A percentile compares a stretch with the other conserved stretches of the same genome.
Evolutionary conservation across 2,329 filamentous ascomycete species (phyloP).

Genomic region (Trichophyton schoenleinii): DNA sequence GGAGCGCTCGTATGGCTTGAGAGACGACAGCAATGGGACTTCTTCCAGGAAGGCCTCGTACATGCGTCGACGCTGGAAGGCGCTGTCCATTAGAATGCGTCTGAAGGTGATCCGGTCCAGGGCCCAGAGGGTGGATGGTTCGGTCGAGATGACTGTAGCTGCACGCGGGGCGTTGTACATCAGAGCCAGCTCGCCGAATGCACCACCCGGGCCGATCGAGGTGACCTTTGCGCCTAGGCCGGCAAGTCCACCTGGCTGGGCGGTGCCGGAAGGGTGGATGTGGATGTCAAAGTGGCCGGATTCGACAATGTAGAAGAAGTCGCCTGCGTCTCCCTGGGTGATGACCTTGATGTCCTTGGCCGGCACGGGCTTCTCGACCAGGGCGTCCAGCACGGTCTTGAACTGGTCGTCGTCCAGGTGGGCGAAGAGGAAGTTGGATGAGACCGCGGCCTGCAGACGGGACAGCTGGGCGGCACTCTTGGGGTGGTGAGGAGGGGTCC

Average conservation of each 20-base stretch:
- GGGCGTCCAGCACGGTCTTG: constrained; percentile 70
- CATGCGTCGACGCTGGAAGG: constrained; percentile 88
- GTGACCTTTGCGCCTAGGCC: constrained; percentile 75
- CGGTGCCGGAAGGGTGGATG: constrained; percentile 63
- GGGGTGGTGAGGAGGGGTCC: constrained; percentile 71
- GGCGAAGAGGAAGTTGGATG: constrained; percentile 84
- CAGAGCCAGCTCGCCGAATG: constrained; percentile 88
- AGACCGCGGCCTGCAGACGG: constrained; percentile 68
- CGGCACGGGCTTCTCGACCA: constrained; percentile 91
- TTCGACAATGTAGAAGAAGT: constrained; percentile 97
- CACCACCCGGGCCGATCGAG: constrained; percentile 73
- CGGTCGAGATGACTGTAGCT: constrained; percentile 78
- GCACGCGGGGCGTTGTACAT: constrained; percentile 98
- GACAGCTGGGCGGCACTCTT: constrained; percentile 72
- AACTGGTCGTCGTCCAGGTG: constrained; percentile 92
- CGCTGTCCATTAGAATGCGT: constrained; percentile 94
- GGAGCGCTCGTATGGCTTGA: constrained; percentile 85
- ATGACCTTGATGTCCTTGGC: constrained; percentile 87
- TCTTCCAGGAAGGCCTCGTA: constrained; percentile 95
- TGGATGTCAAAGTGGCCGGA: constrained; percentile 82
- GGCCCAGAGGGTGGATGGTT: constrained; percentile 79
- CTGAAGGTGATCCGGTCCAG: constrained; percentile 93
- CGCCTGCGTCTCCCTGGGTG: constrained; percentile 84
- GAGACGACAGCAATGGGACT: constrained; percentile 67
- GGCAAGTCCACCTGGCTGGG: constrained; percentile 60